Evolutionary conservation across 192 early-diverging fungal species (phyloP).

Genomic region (Umbelopsis vinacea): DNA sequence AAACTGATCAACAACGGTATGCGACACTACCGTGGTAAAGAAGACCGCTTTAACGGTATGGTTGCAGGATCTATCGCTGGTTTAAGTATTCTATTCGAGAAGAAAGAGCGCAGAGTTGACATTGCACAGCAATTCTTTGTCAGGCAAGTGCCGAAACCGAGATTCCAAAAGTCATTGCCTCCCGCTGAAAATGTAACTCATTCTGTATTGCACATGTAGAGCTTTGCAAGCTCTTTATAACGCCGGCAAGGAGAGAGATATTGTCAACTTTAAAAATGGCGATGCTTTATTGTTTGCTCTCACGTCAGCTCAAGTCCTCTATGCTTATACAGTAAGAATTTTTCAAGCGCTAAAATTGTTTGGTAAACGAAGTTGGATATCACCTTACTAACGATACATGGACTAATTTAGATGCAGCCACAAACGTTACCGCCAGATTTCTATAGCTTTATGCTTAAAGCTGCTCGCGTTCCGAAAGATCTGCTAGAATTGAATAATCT

Average conservation of each 20-base stretch:
- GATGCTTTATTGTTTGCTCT: constrained; percentile 59
- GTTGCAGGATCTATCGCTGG: constrained; percentile 60
- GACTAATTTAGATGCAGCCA: constrained; percentile 55
- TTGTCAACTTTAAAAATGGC: constrained; percentile 59
- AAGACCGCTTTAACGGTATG: constrained; percentile 60
- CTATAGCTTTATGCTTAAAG: constrained; percentile 64
- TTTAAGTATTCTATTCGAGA: constrained; percentile 59
- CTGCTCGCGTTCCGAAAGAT: constrained; percentile 61
- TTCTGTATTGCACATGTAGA: constrained; percentile 27
- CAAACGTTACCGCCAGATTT: constrained; percentile 60
- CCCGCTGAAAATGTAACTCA: neutral
- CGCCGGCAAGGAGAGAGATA: constrained; percentile 54
- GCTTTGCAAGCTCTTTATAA: constrained; percentile 61
- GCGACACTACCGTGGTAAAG: constrained; percentile 50
- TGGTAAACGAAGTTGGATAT: neutral
- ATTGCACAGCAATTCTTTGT: constrained; percentile 65
- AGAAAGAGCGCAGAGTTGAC: constrained; percentile 51
- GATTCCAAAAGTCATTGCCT: neutral
- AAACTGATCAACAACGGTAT: constrained; percentile 72
- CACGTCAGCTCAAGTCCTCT: constrained; percentile 57
- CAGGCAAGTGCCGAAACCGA: constrained; percentile 42
- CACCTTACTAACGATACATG: neutral
- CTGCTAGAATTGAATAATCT: constrained; percentile 60
- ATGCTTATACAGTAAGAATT: constrained; percentile 60
- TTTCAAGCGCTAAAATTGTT: neutral